A percentile compares a stretch with the other conserved stretches of the same genome.
Conservation (phyloP, 306 rosid species). For the Echinosophora koreensis region DNA sequence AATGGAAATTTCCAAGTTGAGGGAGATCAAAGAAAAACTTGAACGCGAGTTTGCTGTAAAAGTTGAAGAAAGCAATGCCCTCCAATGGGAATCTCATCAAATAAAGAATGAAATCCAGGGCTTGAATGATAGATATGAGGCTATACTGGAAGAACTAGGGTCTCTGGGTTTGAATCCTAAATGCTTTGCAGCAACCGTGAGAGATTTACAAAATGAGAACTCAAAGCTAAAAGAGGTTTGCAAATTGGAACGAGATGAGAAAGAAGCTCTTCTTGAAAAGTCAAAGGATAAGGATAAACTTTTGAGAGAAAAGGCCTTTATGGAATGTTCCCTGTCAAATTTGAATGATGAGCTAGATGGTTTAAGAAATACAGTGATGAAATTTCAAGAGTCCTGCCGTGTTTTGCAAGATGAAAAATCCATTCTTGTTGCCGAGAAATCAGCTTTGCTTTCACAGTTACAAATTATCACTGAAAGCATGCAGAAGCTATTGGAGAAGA, state of each 20-base stretch:
- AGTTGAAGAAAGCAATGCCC: slow-evolving; percentile 71
- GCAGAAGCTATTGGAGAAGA: slow-evolving; percentile 84
- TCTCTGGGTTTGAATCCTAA: slow-evolving; percentile 78
- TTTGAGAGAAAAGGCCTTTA: slow-evolving; percentile 62
- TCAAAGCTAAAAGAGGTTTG: slow-evolving; percentile 69
- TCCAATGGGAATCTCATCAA: slow-evolving; percentile 66
- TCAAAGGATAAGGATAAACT: slow-evolving; percentile 69
- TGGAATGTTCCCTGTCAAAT: slow-evolving; percentile 72
- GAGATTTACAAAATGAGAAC: slow-evolving; percentile 76
- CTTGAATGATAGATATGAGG: slow-evolving; percentile 70
- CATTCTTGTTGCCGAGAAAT: slow-evolving; percentile 72
- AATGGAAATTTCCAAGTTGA: slow-evolving; percentile 75
- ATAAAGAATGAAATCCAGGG: slow-evolving; percentile 75
- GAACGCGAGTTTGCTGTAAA: slow-evolving; percentile 69
- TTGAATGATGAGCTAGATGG: slow-evolving; percentile 73
- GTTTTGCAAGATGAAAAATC: slow-evolving; percentile 85
- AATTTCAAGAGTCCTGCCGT: slow-evolving; percentile 73
- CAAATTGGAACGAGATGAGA: slow-evolving; percentile 69
- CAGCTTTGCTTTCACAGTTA: slow-evolving; percentile 77
- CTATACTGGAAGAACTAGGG: slow-evolving; percentile 72
- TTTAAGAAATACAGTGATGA: slow-evolving; percentile 59
- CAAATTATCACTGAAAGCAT: slow-evolving; percentile 85
- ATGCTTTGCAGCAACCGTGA: slow-evolving; percentile 68
- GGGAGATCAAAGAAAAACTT: slow-evolving; percentile 86
- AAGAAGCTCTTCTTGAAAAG: slow-evolving; percentile 72